These are phyloP conservation scores for Calonectria henricotiae DNA, from an alignment of 2,329 filamentous ascomycete genomes.

Conservation along the genomic window DNA sequence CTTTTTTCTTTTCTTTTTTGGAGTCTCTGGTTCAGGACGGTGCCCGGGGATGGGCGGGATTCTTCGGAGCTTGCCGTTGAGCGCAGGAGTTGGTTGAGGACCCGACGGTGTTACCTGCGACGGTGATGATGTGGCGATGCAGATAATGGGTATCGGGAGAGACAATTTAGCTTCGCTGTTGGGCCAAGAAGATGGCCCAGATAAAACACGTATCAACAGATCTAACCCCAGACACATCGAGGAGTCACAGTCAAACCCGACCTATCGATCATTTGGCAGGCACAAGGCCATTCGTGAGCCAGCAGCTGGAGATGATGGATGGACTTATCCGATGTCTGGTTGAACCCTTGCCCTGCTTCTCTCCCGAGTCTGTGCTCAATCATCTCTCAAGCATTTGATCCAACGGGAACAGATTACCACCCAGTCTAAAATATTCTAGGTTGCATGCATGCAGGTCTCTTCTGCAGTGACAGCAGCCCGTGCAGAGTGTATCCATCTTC, in stretches of 20 bases:
- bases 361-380: slow-evolving; percentile 4
- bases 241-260: slow-evolving; percentile 1
- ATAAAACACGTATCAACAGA: slow-evolving; percentile 23
- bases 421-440: slow-evolving; percentile 10
- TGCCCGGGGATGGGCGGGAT: not conserved
- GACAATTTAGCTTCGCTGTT: slow-evolving; percentile 11
- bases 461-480: slow-evolving; percentile 22
- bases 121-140: slow-evolving; percentile 41
- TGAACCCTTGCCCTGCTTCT: slow-evolving; percentile 5
- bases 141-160: slow-evolving; percentile 26
- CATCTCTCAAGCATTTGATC: not conserved
- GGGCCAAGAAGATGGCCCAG: not conserved
- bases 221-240: slow-evolving; percentile 7
- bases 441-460: slow-evolving; percentile 18
- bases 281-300: not conserved
- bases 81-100: slow-evolving; percentile 21
- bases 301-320: not conserved
- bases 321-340: not conserved
- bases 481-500: slow-evolving; percentile 4
- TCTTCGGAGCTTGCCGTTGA: slow-evolving; percentile 22
- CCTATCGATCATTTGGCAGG: not conserved
- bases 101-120: slow-evolving; percentile 14
- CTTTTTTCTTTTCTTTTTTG: slow-evolving; percentile 8
- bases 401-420: not conserved
- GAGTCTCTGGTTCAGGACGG: slow-evolving; percentile 4